These are phyloP conservation scores for Russula foetens DNA, from an alignment of 768 basidiomycete species.

Conservation along the genomic window DNA sequence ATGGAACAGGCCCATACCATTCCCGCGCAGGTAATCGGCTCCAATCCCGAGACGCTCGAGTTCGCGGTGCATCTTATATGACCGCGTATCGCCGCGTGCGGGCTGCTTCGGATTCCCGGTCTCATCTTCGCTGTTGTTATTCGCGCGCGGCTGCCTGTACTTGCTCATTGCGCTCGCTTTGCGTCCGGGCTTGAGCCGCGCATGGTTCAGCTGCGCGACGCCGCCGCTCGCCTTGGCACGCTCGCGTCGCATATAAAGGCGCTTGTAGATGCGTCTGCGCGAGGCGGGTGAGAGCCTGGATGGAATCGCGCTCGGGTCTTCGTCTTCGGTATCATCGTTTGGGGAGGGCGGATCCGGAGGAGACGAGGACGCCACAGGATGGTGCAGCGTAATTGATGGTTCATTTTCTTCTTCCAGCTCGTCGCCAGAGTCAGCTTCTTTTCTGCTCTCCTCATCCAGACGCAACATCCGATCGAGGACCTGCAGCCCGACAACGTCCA, in stretches of 20 bases:
- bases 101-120: not conserved
- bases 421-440: conserved; percentile 22
- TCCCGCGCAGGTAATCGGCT: conserved; percentile 32
- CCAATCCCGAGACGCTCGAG: conserved; percentile 42
- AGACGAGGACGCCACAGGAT: not conserved
- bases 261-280: conserved; percentile 50
- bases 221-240: conserved; percentile 46
- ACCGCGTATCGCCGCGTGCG: conserved; percentile 35
- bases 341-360: not conserved
- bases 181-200: conserved; percentile 36
- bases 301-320: not conserved
- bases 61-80: conserved; percentile 36
- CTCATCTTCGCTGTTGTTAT: conserved; percentile 3
- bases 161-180: conserved; percentile 20
- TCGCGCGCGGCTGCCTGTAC: conserved; percentile 11
- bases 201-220: too few species aligned
- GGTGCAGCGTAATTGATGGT: not conserved
- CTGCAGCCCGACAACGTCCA: conserved; percentile 29
- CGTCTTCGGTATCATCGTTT: not conserved
- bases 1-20: conserved; percentile 47
- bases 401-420: conserved; percentile 25
- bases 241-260: conserved; percentile 66
- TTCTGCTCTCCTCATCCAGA: conserved; percentile 22
- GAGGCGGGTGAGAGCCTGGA: conserved; percentile 36
- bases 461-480: conserved; percentile 22